Evolutionary conservation across 148 eudicot species (phyloP), one percentile per base, ranked within the genome.

Genomic region (Bassia scoparia): DNA sequence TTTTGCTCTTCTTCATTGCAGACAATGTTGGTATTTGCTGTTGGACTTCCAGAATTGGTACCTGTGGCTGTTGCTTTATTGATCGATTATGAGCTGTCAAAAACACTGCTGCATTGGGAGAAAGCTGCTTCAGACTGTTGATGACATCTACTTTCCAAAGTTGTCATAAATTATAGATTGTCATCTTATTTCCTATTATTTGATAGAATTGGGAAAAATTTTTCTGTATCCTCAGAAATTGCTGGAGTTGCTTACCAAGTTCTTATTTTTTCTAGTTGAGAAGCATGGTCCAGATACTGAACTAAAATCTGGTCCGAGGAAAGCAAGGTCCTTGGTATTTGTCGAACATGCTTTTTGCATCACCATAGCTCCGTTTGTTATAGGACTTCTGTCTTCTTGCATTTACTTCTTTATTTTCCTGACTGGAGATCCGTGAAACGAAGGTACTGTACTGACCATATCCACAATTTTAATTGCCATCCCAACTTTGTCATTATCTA

Each of bases 371-470:
- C 99, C 82, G 89, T 60, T 80, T 95, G 76, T 95, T 95, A 82
- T 83, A 77, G 89, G 90, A 69, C 85, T 95, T 92, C 99, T 78
- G 82, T 73, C 97, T 95, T 70, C 89, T 95, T 72, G 85, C 92
- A 67, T 91, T 85, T 83, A 82, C 81, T 59, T 80, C 97, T 95
- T 71, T 86, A 86, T 82, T 95, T 95, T 83, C 99, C 97, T 73
- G 99, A 95, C 69, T 95, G 82, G 99, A 95, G 82, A 88, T 95
- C 70, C 99, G 99, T 56, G 97, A 95, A 84, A 80, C 86, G 96
- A 71, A 91, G 99, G 99, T 94, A 86, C 49, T 55, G 37, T 30
- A 0, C n/a, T 73, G 31, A 49, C 31, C 30, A 27, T 12, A 18
- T 41, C 38, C n/a, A 55, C 61, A 20, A 0, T 38, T n/a, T n/a